These are phyloP conservation scores for Sanghuangporus sanghuang DNA, from an alignment of 1,284 basidiomycete genomes.

Conservation along the genomic window DNA sequence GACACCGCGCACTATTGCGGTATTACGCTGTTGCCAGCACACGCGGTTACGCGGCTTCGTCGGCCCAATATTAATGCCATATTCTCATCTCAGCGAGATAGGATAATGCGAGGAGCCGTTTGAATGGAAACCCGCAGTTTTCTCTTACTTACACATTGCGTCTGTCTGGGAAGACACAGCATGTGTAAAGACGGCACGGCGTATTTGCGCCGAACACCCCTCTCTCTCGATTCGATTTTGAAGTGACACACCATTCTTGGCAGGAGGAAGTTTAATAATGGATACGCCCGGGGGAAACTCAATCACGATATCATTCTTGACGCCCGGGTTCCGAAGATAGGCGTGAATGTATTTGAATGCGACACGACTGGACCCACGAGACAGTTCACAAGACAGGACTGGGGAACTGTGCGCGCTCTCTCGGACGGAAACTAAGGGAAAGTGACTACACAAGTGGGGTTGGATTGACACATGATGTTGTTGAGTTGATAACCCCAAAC, in stretches of 20 bases:
- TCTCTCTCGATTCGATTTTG: not conserved
- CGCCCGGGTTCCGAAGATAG: too few relatives aligned
- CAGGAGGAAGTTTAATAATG: not conserved
- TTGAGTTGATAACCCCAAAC: not conserved
- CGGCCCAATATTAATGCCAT: too few relatives aligned
- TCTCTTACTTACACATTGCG: too few relatives aligned
- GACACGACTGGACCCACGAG: not conserved
- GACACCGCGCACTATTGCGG: not conserved
- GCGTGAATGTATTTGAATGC: too few relatives aligned
- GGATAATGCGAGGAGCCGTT: not conserved
- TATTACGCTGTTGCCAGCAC: not conserved
- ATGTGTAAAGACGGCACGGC: not conserved
- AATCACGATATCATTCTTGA: not conserved
- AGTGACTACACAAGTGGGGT: not conserved
- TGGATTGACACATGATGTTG: not conserved
- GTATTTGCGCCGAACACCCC: not conserved
- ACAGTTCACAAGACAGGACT: not conserved
- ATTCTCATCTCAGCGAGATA: not conserved
- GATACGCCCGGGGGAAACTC: not conserved
- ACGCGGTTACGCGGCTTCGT: not conserved
- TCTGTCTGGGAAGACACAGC: not conserved
- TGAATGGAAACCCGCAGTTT: not conserved
- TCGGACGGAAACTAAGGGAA: too few relatives aligned
- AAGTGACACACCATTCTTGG: not conserved
- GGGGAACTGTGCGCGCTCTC: not conserved